Evolutionary conservation across 768 basidiomycete genomes (phyloP), one percentile per base, ranked within the genome.

Genomic region (Leccinellum rugosiceps): DNA sequence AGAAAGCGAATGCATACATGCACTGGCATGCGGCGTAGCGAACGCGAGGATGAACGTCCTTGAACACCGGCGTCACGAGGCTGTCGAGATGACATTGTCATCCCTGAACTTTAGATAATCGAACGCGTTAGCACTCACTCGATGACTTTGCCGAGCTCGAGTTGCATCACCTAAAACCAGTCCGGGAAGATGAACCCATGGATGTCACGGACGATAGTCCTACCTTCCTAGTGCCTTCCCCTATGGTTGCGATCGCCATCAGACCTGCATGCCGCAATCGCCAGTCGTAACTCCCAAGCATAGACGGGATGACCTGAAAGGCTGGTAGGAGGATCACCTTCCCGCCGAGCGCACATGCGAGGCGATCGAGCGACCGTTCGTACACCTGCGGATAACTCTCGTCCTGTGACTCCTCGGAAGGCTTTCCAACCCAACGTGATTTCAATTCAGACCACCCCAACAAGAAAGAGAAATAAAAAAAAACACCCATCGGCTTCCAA

Each of bases 281-380:
- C 94, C 94, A 96, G 71, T 94, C 90, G 58, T 86, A 87, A 55
- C 82, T 86, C 0, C 80, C 82, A 56, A 94, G 77, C 87, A 95
- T 91, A 0, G 85, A 85, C 1, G 91, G 90, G 14, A 92, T 91
- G 57, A 86, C 84, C 70, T 86, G 84, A 74, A 94, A 94, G 6
- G 92, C 87, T 10, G 86, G 83, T 0, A 88, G 92, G 5, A 95
- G 75, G 1, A 94, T 82, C 1, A 83, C 75, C 56, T 85, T 78
- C 0, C 93, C 92, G 6, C 90, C 90, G 45, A 94, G 74, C 0
- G 90, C 89, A 70, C 86, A 86, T 10, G 93, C 89, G 4, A 94
- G 69, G 8, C 93, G 77, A 69, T 96, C 94, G 2, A 95, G 72
- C 0, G 88, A 80, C 60, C 94, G 90, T 62, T 96, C 93, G 58